phyloP scores from a whole-genome alignment of 345 rosid genomes.

The Pistacia atlantica region DNA sequence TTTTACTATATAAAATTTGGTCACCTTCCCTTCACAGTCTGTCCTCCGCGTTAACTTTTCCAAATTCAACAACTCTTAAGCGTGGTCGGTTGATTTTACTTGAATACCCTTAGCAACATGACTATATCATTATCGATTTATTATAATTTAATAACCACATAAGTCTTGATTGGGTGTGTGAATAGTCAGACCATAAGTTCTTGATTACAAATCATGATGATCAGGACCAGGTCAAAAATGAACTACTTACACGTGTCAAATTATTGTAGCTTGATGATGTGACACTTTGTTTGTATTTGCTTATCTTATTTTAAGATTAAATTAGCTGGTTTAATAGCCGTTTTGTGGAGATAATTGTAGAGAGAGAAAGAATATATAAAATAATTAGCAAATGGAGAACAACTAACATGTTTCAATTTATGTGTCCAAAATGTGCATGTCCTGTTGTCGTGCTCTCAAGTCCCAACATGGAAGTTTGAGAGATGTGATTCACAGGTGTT shows the following conservation, averaged over 20 bases:
- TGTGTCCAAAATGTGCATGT: slow-evolving; percentile 24
- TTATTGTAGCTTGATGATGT: background rate
- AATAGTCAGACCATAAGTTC: background rate
- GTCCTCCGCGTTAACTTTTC: slow-evolving; percentile 28
- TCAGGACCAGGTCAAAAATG: background rate
- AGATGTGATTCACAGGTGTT: background rate
- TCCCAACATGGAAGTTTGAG: background rate
- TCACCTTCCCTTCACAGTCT: slow-evolving; percentile 19
- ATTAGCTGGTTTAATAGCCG: slow-evolving; percentile 28
- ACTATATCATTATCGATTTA: background rate
- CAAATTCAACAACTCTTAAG: slow-evolving; percentile 16
- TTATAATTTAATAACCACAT: background rate
- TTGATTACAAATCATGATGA: background rate
- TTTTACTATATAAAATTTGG: slow-evolving; percentile 14
- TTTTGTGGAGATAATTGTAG: slow-evolving; percentile 20
- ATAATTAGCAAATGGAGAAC: slow-evolving; percentile 21
- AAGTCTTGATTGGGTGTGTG: background rate
- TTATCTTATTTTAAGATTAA: background rate
- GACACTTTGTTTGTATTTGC: background rate
- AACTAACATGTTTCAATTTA: slow-evolving; percentile 30
- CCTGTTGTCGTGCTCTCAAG: slow-evolving; percentile 19
- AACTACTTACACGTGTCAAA: slow-evolving; percentile 16
- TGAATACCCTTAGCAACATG: slow-evolving; percentile 14
- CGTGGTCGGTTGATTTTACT: slow-evolving; percentile 21
- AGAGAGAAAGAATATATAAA: slow-evolving; percentile 21